Conservation (phyloP, 2,329 filamentous ascomycete species). For the Xylariaceae sp. region DNA sequence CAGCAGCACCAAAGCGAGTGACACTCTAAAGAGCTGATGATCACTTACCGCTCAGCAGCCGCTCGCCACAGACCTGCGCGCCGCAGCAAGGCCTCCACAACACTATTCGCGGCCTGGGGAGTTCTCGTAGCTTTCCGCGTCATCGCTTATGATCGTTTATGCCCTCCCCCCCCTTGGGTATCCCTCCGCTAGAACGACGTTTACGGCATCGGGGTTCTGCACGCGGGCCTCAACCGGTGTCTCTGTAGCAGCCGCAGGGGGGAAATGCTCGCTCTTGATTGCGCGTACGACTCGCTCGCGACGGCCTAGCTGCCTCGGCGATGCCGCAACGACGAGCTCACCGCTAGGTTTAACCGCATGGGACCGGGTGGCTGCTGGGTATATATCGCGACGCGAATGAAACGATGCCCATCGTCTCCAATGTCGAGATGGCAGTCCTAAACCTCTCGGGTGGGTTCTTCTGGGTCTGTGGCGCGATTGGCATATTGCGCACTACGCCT, state of each 20-base stretch:
- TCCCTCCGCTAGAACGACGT: not conserved
- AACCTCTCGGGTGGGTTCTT: no score
- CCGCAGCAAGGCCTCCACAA: no score
- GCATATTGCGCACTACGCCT: no score
- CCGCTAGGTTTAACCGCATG: constrained; percentile 1
- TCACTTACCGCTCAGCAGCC: no score
- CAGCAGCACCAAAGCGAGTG: no score
- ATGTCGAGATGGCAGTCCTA: not conserved
- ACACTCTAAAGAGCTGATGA: no score
- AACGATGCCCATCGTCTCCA: not conserved
- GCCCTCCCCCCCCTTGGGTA: no score
- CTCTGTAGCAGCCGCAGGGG: not conserved
- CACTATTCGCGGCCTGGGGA: no score
- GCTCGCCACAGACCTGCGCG: no score
- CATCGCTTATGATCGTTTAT: no score
- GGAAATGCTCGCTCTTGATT: not conserved
- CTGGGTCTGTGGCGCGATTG: no score
- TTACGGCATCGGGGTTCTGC: not conserved
- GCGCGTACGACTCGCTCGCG: not conserved
- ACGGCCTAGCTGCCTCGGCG: not conserved
- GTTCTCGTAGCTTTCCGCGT: no score
- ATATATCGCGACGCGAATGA: constrained; percentile 1
- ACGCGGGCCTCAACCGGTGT: not conserved
- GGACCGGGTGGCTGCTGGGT: not conserved
- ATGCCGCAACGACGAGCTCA: constrained; percentile 2